phyloP scores from a whole-genome alignment of 2,329 filamentous ascomycete species.

The Decorospora gaudefroyi region DNA sequence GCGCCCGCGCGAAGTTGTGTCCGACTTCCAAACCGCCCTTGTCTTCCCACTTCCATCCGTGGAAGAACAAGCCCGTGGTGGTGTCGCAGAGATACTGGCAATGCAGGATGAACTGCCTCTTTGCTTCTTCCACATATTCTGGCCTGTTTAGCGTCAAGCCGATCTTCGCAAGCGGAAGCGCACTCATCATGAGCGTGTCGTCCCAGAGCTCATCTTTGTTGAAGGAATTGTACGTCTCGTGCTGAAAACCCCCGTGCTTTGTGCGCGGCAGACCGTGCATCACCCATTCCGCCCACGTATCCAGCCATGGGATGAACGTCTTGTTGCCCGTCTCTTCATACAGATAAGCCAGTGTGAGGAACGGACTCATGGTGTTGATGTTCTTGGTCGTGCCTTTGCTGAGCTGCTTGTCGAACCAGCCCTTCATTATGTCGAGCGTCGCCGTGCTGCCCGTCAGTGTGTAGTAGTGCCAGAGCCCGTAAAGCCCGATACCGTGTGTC shows the following conservation, averaged over 20 bases:
- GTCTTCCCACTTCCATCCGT: slow-evolving; percentile 78
- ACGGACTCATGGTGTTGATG: slow-evolving; percentile 82
- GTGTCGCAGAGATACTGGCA: slow-evolving; percentile 78
- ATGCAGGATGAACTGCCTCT: slow-evolving; percentile 75
- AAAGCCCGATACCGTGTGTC: slow-evolving; percentile 79
- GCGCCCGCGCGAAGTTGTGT: slow-evolving; percentile 61
- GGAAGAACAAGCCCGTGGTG: slow-evolving; percentile 74
- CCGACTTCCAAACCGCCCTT: slow-evolving; percentile 56
- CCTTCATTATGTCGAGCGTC: slow-evolving; percentile 68
- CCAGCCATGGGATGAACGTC: slow-evolving; percentile 75
- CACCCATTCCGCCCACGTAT: slow-evolving; percentile 81
- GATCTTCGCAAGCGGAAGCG: slow-evolving; percentile 78
- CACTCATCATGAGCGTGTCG: slow-evolving; percentile 87
- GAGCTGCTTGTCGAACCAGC: slow-evolving; percentile 73
- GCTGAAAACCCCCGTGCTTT: slow-evolving; percentile 72
- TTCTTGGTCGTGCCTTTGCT: slow-evolving; percentile 78
- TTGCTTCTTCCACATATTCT: slow-evolving; percentile 76
- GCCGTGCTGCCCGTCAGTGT: slow-evolving; percentile 66
- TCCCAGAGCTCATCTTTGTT: slow-evolving; percentile 82
- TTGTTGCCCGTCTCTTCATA: slow-evolving; percentile 73
- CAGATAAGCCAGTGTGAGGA: slow-evolving; percentile 75
- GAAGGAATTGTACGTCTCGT: slow-evolving; percentile 71
- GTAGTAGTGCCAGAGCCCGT: slow-evolving; percentile 83
- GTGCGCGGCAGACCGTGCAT: slow-evolving; percentile 76
- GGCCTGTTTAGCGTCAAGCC: slow-evolving; percentile 70